Evolutionary conservation across 2,329 filamentous ascomycete species (phyloP), one percentile per base, ranked within the genome.

Genomic region (Leptographium flavum): DNA sequence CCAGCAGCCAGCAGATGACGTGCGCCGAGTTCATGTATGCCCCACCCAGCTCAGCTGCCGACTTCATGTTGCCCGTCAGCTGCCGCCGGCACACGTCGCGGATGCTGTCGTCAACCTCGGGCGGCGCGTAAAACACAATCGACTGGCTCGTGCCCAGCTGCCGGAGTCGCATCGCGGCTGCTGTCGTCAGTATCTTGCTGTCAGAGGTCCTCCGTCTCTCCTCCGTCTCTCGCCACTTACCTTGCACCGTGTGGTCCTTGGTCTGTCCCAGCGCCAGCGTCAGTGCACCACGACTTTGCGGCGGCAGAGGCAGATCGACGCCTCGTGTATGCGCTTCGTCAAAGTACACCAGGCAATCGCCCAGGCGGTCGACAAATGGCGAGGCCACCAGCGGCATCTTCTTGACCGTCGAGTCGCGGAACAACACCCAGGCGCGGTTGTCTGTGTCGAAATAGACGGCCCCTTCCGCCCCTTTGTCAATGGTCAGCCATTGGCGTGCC

Each of bases 151-250:
- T 63, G 0, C 59, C 61, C 0, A 84, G 61, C 39, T 81, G 71
- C 2, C 80, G 66, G 0, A 83, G 57, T 47, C 79, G 62, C 78
- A 83, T 83, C 0, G 78, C 76, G 44, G 78, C 79, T 74, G 48
- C 15, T 14, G n/a, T 22, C 2, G 27, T 46, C 23, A 49, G 42
- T 21, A 25, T 8, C n/a, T n/a, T n/a, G n/a, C n/a, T n/a, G n/a
- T n/a, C n/a, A n/a, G n/a, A 10, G 6, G n/a, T 21, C 27, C 13
- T 22, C 6, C 17, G 2, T 3, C 3, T n/a, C 25, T 32, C 13
- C 9, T 17, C 2, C 2, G 4, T 22, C 14, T n/a, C n/a, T n/a
- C n/a, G n/a, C 15, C 15, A 22, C 56, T 49, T 58, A 71, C 72
- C 72, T 67, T 82, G 76, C 0, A 79, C 74, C 0, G 71, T 69